These are phyloP conservation scores for Wallacemonas sp. DNA, from an alignment of 208 protist species.

Conservation along the genomic window DNA sequence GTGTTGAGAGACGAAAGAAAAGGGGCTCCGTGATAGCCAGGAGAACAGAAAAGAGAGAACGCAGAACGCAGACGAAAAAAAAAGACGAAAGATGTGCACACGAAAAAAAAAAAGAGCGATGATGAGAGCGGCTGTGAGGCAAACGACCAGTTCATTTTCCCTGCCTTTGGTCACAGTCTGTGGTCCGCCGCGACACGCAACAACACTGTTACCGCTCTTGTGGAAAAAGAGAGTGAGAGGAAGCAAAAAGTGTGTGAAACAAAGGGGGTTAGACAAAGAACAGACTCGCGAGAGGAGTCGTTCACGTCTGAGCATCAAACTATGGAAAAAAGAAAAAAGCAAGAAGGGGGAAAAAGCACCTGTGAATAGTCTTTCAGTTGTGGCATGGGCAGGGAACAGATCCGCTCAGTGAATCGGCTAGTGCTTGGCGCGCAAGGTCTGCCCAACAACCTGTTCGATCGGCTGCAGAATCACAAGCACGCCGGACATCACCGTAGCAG, in stretches of 20 bases:
- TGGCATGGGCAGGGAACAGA: too few relatives aligned
- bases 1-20: too few relatives aligned
- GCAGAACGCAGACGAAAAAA: constrained; percentile 11
- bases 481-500: not conserved
- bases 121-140: constrained; percentile 1
- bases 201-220: too few relatives aligned
- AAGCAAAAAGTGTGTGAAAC: not conserved
- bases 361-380: too few relatives aligned
- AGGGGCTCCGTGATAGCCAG: too few relatives aligned
- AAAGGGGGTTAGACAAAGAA: not conserved
- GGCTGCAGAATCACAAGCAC: not conserved
- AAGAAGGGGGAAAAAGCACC: too few relatives aligned
- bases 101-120: constrained; percentile 10
- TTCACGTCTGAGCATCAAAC: too few relatives aligned
- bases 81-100: constrained; percentile 9
- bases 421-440: not conserved
- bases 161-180: too few relatives aligned
- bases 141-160: not conserved
- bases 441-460: not conserved
- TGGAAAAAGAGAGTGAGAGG: constrained; percentile 6
- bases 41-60: not conserved
- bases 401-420: too few relatives aligned
- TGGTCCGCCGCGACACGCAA: too few relatives aligned
- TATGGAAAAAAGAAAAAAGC: too few relatives aligned
- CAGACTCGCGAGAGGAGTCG: too few relatives aligned